Evolutionary conservation across 345 rosid species (phyloP), one percentile per base, ranked within the genome.

Genomic region (Eutrema yunnanense): DNA sequence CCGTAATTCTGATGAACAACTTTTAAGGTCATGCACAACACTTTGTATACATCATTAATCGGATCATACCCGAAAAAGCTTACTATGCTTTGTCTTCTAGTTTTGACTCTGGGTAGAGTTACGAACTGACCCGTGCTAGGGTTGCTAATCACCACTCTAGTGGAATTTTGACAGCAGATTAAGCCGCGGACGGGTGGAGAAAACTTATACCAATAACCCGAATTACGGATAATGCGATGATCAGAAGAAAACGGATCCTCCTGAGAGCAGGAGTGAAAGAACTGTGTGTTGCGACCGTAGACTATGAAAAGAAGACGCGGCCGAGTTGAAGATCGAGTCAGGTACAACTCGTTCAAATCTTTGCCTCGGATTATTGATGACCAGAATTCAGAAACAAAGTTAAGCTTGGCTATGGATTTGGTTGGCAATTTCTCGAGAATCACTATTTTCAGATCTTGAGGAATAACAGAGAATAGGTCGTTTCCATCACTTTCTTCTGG

Each of bases 201-300:
- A n/a, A 49, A 11, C 0, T 0, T 2, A 9, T 6, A 22, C 4
- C 32, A 0, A 2, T 3, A 13, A n/a, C 4, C 3, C 8, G 5
- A 29, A 14, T 16, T 1, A 19, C 3, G 16, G 3, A 42, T n/a
- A 3, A 30, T 14, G 27, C 4, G 34, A 16, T 9, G 26, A 37
- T 70, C 50, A 27, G 48, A 40, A 6, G 67, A 38, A 30, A 19
- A 19, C 19, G 59, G 51, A 41, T 49, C 42, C 29, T 49, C 51
- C 29, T 60, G 74, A 4, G 67, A 49, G 19, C 6, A 60, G 1
- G 72, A 41, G 29, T 60, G 59, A 2, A 60, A 60, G 42, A 49
- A 34, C 50, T 13, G 59, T 6, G 0, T 26, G 8, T n/a, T 1
- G 4, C 0, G 4, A 10, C 8, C 0, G 50, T 3, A 6, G 30